A percentile compares a stretch with the other conserved stretches of the same genome.
Evolutionary conservation across 2,329 filamentous ascomycete species (phyloP).

Genomic region (Dothideomycetidae sp.): DNA sequence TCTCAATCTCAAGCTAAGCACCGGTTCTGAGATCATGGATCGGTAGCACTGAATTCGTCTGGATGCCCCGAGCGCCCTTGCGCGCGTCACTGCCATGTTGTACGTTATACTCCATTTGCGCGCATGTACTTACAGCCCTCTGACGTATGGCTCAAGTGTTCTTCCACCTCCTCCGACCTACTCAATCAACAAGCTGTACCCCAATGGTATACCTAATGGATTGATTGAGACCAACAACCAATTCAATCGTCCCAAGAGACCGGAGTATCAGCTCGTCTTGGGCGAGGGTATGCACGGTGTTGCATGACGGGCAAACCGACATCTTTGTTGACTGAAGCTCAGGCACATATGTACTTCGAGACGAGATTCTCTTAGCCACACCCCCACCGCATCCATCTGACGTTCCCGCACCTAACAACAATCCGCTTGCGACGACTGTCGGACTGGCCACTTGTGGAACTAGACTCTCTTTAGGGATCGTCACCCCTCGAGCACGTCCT

Average conservation of each 20-base stretch:
- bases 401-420: conserved; percentile 71
- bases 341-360: conserved; percentile 83
- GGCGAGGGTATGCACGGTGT: conserved; percentile 57
- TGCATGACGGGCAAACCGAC: too few species aligned
- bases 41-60: not conserved
- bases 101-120: not conserved
- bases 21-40: too few species aligned
- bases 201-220: conserved; percentile 48
- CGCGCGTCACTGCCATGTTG: not conserved
- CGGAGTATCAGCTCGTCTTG: conserved; percentile 79
- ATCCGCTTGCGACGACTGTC: conserved; percentile 75
- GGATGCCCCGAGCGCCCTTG: too few species aligned
- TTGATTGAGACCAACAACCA: conserved; percentile 92
- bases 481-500: conserved; percentile 41
- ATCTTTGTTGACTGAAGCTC: conserved; percentile 15
- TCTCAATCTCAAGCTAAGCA: too few species aligned
- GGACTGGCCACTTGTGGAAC: conserved; percentile 75
- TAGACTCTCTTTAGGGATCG: conserved; percentile 61
- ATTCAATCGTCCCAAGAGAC: conserved; percentile 61
- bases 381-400: conserved; percentile 93
- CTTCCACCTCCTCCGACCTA: conserved; percentile 77
- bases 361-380: conserved; percentile 83
- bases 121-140: not conserved
- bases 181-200: conserved; percentile 57
- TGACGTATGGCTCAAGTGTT: conserved; percentile 41